Evolutionary conservation across 306 rosid species (phyloP), one percentile per base, ranked within the genome.

Genomic region (Lathyrus oleraceus): DNA sequence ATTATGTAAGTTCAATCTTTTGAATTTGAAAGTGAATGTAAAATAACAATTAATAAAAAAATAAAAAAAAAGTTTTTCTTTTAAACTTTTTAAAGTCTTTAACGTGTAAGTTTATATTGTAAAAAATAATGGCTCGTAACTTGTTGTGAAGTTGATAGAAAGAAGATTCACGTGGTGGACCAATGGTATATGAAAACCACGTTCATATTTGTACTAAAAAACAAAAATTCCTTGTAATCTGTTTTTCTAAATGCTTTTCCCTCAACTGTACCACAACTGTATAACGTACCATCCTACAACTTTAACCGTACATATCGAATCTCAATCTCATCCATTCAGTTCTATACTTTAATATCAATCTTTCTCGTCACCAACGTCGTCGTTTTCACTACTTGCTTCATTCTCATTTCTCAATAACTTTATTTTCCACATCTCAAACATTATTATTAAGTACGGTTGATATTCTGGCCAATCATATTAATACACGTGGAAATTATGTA

Each of bases 391-490:
- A 8, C 23, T 47, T 20, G 15, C 14, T 61, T 53, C 72, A 42
- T 44, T 54, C 56, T 32, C 64, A 64, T 19, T 64, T 54, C 56
- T 32, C 43, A 67, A 73, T 78, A 65, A 79, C 61, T 67, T 30
- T 42, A 40, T 72, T 67, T 14, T 14, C 20, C 61, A 27, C 51
- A 57, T 72, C 70, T 66, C 43, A 72, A 47, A 69, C 73, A 58
- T 71, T 65, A 47, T 72, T 39, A 72, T 65, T 66, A 71, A 57
- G 73, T 71, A 71, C 48, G 69, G 57, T 9, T 36, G 5, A 57
- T 7, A 65, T 57, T 36, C 5, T 52, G 10, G 58, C 73, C 74
- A 65, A 17, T 65, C 7, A 8, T 14, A 23, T 77, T 8, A 0
- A 10, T 52, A 42, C 35, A 58, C 67, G 23, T 62, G 23, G 54